Evolutionary conservation across 78 protist species (phyloP).

Genomic region (Dictyostelium intermedium): DNA sequence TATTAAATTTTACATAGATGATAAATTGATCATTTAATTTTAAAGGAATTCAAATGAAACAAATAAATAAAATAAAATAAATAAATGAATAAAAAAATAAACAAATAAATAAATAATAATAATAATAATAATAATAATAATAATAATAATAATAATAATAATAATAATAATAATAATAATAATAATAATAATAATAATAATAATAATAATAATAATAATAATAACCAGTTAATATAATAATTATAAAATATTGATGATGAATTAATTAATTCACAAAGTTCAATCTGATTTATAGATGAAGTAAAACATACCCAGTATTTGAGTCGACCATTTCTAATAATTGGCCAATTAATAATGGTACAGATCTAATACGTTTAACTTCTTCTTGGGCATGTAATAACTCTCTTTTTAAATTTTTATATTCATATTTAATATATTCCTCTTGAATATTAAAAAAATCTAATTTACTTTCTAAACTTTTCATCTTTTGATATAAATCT

Average conservation of each 20-base stretch:
- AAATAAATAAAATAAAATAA: no score
- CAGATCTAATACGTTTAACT: constrained; percentile 98
- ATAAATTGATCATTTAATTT: not conserved
- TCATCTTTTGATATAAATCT: constrained; percentile 85
- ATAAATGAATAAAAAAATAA: no score
- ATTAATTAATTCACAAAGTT: not conserved
- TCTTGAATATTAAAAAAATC: constrained; percentile 94
- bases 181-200: no score
- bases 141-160: no score
- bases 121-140: no score
- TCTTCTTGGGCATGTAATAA: constrained; percentile 98
- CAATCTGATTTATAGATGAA: no score
- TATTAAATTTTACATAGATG: no score
- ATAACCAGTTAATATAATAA: not conserved
- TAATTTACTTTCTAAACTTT: constrained; percentile 88
- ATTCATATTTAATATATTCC: constrained; percentile 97
- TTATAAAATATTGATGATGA: not conserved
- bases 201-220: not conserved
- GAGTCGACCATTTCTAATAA: constrained; percentile 99
- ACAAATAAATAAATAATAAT: no score
- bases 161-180: not conserved
- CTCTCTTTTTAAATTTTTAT: constrained; percentile 95
- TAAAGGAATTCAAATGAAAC: no score
- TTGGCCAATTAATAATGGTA: constrained; percentile 99
- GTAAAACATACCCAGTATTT: constrained; percentile 71